Conservation (phyloP, 495 filamentous ascomycete species). For the Aeminium ludgeri region DNA sequence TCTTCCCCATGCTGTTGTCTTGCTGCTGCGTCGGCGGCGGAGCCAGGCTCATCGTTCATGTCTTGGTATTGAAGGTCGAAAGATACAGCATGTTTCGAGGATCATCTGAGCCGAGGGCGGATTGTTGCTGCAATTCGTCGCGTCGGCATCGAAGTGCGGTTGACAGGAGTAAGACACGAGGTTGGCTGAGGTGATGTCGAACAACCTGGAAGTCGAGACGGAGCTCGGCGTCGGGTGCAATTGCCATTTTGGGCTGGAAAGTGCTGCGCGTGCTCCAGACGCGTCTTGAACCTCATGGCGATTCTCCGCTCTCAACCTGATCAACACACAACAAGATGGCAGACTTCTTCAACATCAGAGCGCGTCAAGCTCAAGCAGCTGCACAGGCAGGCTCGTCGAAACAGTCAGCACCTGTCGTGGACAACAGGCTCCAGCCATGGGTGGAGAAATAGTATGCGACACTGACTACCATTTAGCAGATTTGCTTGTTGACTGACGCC, state of each 20-base stretch:
- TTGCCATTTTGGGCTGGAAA: not conserved
- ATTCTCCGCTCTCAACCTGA: too few relatives aligned
- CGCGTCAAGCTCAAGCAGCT: conserved; percentile 65
- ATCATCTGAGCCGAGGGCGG: conserved; percentile 1
- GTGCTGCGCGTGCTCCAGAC: not conserved
- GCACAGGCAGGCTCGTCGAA: conserved; percentile 35
- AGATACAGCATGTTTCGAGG: conserved; percentile 2
- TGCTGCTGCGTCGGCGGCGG: conserved; percentile 16
- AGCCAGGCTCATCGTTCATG: conserved; percentile 48
- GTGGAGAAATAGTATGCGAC: conserved; percentile 92
- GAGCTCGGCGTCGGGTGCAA: not conserved
- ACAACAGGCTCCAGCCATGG: conserved; percentile 67
- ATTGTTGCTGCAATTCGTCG: not conserved
- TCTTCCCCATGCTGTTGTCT: not conserved
- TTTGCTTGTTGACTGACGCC: not conserved
- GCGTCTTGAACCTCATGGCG: too few relatives aligned
- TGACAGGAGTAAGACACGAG: too few relatives aligned
- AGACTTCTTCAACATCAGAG: conserved; percentile 90
- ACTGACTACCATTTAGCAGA: too few relatives aligned
- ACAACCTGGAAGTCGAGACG: not conserved
- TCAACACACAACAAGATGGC: conserved; percentile 32
- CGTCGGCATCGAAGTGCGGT: too few relatives aligned
- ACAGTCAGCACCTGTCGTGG: conserved; percentile 43
- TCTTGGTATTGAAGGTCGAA: conserved; percentile 1
- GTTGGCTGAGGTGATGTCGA: not conserved